Evolutionary conservation across 108 stramenopile species (phyloP).

Genomic region (Pseudonitzschia pungens): DNA sequence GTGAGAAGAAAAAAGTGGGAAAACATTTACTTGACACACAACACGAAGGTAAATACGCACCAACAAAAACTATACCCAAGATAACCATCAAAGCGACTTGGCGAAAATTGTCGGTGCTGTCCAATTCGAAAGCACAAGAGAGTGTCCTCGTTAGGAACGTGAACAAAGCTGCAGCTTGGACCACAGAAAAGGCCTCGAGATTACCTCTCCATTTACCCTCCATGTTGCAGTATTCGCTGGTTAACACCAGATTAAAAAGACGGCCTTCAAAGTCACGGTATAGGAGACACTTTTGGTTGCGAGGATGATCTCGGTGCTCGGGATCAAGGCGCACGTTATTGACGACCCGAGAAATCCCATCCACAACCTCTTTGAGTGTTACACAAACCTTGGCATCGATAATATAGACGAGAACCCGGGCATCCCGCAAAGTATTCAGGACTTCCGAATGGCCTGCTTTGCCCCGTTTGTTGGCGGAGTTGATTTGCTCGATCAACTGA

Average conservation of each 20-base stretch:
- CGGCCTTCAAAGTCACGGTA: slow-evolving; percentile 54
- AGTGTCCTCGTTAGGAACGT: slow-evolving; percentile 47
- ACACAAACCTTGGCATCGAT: slow-evolving; percentile 34
- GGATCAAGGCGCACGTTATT: slow-evolving; percentile 16
- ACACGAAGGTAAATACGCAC: background rate
- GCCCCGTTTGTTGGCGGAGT: slow-evolving; percentile 16
- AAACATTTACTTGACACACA: no score
- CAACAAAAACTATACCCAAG: slow-evolving; percentile 51
- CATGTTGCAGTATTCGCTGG: slow-evolving; percentile 35
- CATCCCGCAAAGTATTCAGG: slow-evolving; percentile 18
- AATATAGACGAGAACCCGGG: slow-evolving; percentile 23
- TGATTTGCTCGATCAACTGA: slow-evolving; percentile 15
- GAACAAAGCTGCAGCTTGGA: slow-evolving; percentile 57
- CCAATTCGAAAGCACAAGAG: slow-evolving; percentile 38
- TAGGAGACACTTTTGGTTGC: slow-evolving; percentile 52
- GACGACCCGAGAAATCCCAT: slow-evolving; percentile 20
- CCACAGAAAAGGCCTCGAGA: slow-evolving; percentile 47
- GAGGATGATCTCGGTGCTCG: slow-evolving; percentile 4
- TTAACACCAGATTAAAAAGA: slow-evolving; percentile 45
- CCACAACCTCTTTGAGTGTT: slow-evolving; percentile 16
- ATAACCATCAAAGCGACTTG: slow-evolving; percentile 48
- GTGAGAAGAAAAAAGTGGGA: background rate
- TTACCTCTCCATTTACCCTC: slow-evolving; percentile 44
- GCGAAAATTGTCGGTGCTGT: slow-evolving; percentile 22
- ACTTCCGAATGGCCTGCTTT: slow-evolving; percentile 18